phyloP scores from a whole-genome alignment of 805 yeast genomes.

The Ogataea philodendri region DNA sequence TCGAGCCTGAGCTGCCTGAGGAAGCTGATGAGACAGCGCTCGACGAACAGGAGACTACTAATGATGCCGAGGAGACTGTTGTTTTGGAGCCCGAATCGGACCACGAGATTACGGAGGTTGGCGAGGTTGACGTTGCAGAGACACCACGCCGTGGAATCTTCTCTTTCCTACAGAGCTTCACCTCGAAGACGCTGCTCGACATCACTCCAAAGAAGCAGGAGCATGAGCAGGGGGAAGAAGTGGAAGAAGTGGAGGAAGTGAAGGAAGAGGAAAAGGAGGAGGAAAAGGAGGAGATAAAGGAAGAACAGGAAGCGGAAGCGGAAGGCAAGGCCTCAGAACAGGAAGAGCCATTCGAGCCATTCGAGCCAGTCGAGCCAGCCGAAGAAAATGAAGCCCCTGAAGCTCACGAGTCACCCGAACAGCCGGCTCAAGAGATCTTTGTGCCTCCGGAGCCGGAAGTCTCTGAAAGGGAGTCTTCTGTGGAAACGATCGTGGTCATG shows the following conservation, averaged over 20 bases:
- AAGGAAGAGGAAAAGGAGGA: not conserved
- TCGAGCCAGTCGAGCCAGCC: conserved; percentile 1
- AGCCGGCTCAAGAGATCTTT: too few species aligned
- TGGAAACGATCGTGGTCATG: too few species aligned
- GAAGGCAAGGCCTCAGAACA: conserved; percentile 1
- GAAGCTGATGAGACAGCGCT: too few species aligned
- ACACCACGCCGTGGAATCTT: conserved; percentile 4
- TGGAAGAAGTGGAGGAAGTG: conserved; percentile 1
- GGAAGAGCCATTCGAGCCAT: not conserved
- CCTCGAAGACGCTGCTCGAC: conserved; percentile 2
- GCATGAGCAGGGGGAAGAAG: too few species aligned
- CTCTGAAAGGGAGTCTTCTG: too few species aligned
- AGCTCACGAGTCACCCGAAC: too few species aligned
- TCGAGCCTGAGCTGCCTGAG: too few species aligned
- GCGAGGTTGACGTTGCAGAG: not conserved
- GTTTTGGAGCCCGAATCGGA: too few species aligned
- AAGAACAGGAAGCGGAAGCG: not conserved
- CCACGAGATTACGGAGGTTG: not conserved
- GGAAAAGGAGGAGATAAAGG: not conserved
- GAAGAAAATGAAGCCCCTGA: conserved; percentile 2
- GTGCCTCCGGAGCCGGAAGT: too few species aligned
- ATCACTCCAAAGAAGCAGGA: conserved; percentile 4
- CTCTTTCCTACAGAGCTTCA: conserved; percentile 1
- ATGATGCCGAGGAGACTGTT: too few species aligned
- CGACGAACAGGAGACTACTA: too few species aligned